Evolutionary conservation across 768 basidiomycete genomes (phyloP), one percentile per base, ranked within the genome.

Genomic region (Naganishia kalamii): DNA sequence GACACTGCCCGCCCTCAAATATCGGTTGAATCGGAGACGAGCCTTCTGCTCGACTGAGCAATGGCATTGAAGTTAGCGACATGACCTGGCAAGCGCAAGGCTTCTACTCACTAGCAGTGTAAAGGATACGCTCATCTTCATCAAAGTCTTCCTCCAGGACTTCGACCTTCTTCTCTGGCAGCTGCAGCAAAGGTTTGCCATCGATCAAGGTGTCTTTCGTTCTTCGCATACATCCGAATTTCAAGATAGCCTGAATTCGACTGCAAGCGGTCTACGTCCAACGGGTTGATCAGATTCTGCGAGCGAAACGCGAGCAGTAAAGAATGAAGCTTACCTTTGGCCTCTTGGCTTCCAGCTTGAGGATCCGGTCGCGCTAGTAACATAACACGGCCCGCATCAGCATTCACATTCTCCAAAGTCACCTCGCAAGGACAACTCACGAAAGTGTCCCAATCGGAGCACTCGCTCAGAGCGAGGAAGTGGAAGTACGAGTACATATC

Each of bases 201-300:
- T 88, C 85, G 11, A 90, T 78, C 70, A 78, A 77, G 0, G 84
- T 82, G 65, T 86, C 80, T 72, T 90, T 90, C 29, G 86, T 89
- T 3, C 88, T 82, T 12, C 88, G 81, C 27, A 88, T 75, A 51
- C 50, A 85, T 77, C 72, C 83, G 84, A 43, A 44, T 30, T 37
- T 49, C 13, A 62, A 32, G 59, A 70, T 62, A 25, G 72, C 74
- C 65, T 79, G 88, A 4, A 86, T 79, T 11, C 86, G 81, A 7
- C 79, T 78, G 29, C 84, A 82, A 1, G 87, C 87, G 11, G 54
- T 57, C 54, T 57, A 27, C 4, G 19, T 23, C 37, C 6, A 23
- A 6, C 4, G 10, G 11, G 29, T 8, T 13, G 8, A 41, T 32
- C n/a, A 47, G 29, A 2, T 32, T 29, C n/a, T 32, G 32, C 29